phyloP scores from a whole-genome alignment of 2,329 filamentous ascomycete species.

The Hypoxylon sp. region DNA sequence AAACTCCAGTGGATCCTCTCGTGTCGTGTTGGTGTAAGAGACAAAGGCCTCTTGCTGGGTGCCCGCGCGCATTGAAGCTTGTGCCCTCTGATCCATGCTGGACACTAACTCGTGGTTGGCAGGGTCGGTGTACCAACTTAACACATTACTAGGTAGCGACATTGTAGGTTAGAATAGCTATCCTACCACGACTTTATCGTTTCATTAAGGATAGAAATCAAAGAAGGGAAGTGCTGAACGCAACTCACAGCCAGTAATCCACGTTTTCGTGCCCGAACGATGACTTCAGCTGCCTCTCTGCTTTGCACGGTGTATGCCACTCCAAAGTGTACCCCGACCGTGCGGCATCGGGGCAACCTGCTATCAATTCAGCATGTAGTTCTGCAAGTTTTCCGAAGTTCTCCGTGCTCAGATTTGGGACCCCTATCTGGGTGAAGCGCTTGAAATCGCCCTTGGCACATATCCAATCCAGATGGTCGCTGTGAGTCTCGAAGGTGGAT shows the following conservation, averaged over 20 bases:
- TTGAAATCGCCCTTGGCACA: slow-evolving; percentile 49
- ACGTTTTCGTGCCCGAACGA: neutral
- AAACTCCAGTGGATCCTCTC: neutral
- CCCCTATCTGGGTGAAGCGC: slow-evolving; percentile 1
- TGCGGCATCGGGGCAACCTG: neutral
- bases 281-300: neutral
- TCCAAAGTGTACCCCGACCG: slow-evolving; percentile 1
- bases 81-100: neutral
- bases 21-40: neutral
- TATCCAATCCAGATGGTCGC: slow-evolving; percentile 45
- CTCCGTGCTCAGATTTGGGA: neutral
- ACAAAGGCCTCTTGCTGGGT: neutral
- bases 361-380: neutral
- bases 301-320: neutral
- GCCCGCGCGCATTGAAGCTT: neutral
- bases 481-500: slow-evolving; percentile 49
- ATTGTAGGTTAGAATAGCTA: neutral
- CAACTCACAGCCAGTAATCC: neutral
- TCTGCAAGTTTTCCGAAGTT: neutral
- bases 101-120: neutral
- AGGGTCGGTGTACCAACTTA: neutral
- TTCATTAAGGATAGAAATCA: neutral
- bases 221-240: neutral
- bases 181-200: neutral
- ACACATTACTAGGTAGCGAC: neutral